phyloP scores from a whole-genome alignment of 768 basidiomycete species.

The Auricularia heimuer region DNA sequence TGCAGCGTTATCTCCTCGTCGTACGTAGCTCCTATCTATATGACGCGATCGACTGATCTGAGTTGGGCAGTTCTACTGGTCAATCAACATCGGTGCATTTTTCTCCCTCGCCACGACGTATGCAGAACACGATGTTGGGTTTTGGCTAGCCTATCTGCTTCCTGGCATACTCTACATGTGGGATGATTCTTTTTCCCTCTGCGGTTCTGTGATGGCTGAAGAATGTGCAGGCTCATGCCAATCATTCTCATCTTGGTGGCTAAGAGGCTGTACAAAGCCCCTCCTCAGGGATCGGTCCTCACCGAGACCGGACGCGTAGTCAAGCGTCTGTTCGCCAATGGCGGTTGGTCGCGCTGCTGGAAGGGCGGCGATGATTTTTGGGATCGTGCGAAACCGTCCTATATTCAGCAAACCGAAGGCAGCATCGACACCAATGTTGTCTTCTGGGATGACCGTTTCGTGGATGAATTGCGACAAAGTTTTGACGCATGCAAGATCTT shows the following conservation, averaged over 20 bases:
- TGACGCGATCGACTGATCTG: too few relatives aligned
- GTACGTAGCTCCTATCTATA: not conserved
- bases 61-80: conserved; percentile 17
- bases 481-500: conserved; percentile 18
- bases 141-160: conserved; percentile 22
- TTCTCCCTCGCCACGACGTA: conserved; percentile 20
- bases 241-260: conserved; percentile 16
- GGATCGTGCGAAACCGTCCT: conserved; percentile 20
- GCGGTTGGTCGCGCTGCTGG: conserved; percentile 13
- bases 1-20: conserved; percentile 18
- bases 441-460: conserved; percentile 25
- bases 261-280: conserved; percentile 19
- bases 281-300: conserved; percentile 24
- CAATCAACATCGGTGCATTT: conserved; percentile 24
- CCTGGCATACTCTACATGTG: conserved; percentile 19
- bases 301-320: conserved; percentile 17
- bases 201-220: not conserved
- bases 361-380: conserved; percentile 20
- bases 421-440: conserved; percentile 12
- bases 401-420: conserved; percentile 13
- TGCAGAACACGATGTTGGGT: conserved; percentile 20
- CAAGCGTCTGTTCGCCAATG: conserved; percentile 13
- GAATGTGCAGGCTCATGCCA: conserved; percentile 15
- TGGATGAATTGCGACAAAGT: conserved; percentile 21
- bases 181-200: not conserved